Conservation (phyloP, 805 yeast genomes). For the Starmerella scarabaei region DNA sequence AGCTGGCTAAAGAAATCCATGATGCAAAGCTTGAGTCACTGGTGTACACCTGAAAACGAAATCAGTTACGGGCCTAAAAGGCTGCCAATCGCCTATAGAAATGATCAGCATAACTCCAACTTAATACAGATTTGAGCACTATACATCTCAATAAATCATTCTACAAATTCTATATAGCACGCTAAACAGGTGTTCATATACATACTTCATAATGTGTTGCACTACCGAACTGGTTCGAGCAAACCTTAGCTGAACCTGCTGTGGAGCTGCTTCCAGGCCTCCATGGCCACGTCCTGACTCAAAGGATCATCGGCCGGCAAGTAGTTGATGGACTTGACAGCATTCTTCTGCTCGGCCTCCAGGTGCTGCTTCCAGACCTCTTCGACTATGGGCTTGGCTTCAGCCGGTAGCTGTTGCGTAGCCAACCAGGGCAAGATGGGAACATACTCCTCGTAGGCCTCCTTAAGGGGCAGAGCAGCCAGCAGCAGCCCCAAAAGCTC, state of each 20-base stretch:
- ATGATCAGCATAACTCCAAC: too few relatives aligned
- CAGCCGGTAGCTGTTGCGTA: slow-evolving; percentile 19
- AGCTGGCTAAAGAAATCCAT: neutral
- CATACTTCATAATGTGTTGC: too few relatives aligned
- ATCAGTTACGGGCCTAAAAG: too few relatives aligned
- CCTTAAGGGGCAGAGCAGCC: slow-evolving; percentile 68
- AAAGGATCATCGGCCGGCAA: slow-evolving; percentile 52
- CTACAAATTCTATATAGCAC: too few relatives aligned
- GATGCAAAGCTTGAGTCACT: too few relatives aligned
- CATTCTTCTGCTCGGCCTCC: slow-evolving; percentile 62
- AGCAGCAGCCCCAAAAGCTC: slow-evolving; percentile 65
- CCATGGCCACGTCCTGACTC: slow-evolving; percentile 52
- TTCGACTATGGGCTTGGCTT: slow-evolving; percentile 11
- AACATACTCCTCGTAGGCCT: slow-evolving; percentile 83
- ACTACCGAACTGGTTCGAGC: too few relatives aligned
- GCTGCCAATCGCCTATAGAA: too few relatives aligned
- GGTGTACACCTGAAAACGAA: too few relatives aligned
- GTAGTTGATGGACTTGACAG: slow-evolving; percentile 33
- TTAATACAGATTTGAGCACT: too few relatives aligned
- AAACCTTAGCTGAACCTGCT: neutral
- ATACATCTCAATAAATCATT: too few relatives aligned
- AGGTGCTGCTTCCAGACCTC: slow-evolving; percentile 28
- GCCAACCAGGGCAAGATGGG: slow-evolving; percentile 75
- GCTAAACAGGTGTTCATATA: too few relatives aligned
- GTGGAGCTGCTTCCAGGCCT: slow-evolving; percentile 10